These are phyloP conservation scores for Adenanthera pavonina DNA, from an alignment of 306 rosid genomes.

Conservation along the genomic window DNA sequence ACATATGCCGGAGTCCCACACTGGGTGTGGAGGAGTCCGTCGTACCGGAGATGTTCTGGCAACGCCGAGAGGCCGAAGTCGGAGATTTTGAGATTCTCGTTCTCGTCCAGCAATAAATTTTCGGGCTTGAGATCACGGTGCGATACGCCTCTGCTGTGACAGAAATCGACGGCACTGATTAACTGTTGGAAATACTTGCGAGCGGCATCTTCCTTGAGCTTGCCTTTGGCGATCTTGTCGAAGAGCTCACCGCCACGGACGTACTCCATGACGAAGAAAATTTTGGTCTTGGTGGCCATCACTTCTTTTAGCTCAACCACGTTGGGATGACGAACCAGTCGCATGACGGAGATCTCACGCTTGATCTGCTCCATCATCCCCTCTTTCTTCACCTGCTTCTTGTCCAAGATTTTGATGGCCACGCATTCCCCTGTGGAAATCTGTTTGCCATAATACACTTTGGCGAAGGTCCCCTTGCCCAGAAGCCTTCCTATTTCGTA, in stretches of 20 bases:
- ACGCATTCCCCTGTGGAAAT: slow-evolving; percentile 63
- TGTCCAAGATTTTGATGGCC: slow-evolving; percentile 63
- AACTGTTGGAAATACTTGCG: slow-evolving; percentile 70
- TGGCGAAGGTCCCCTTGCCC: slow-evolving; percentile 87
- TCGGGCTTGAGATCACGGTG: slow-evolving; percentile 79
- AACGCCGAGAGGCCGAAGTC: slow-evolving; percentile 73
- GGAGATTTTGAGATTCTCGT: slow-evolving; percentile 65
- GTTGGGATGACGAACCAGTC: slow-evolving; percentile 68
- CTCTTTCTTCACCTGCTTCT: slow-evolving; percentile 62
- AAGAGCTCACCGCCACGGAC: slow-evolving; percentile 77
- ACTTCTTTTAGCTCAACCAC: slow-evolving; percentile 69
- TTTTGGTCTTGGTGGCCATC: slow-evolving; percentile 70
- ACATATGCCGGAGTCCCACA: slow-evolving; percentile 82
- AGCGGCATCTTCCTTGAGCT: slow-evolving; percentile 58
- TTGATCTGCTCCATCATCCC: slow-evolving; percentile 75
- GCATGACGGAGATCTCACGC: slow-evolving; percentile 71
- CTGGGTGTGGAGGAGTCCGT: slow-evolving; percentile 72
- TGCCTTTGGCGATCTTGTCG: slow-evolving; percentile 63
- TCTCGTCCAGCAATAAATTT: slow-evolving; percentile 63
- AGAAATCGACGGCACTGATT: slow-evolving; percentile 74
- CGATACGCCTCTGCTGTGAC: slow-evolving; percentile 72
- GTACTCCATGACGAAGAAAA: slow-evolving; percentile 72
- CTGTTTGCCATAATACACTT: slow-evolving; percentile 66
- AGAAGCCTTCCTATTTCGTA: slow-evolving; percentile 74
- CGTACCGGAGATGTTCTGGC: slow-evolving; percentile 64